Evolutionary conservation across 169 alveolate genomes (phyloP).

Genomic region (Amoebophrya sp.): DNA sequence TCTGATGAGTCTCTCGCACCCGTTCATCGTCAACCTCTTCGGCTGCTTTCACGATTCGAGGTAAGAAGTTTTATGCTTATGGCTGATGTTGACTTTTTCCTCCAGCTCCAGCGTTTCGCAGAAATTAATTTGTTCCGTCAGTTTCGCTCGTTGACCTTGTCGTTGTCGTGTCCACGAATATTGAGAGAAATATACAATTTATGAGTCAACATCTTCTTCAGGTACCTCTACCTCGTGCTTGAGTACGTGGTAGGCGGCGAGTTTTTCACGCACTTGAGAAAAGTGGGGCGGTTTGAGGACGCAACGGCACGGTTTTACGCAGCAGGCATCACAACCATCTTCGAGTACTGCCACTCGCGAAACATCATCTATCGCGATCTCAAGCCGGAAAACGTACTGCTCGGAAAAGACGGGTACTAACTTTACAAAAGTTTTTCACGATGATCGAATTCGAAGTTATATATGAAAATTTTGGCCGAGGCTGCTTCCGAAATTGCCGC

Average conservation of each 20-base stretch:
- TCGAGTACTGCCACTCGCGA: slow-evolving; percentile 82
- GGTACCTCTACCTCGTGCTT: slow-evolving; percentile 33
- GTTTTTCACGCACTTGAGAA: slow-evolving; percentile 59
- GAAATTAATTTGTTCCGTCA: not conserved
- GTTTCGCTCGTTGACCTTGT: slow-evolving; percentile 22
- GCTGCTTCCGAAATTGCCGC: too few relatives aligned
- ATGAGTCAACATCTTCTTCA: too few relatives aligned
- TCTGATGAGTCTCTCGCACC: slow-evolving; percentile 35
- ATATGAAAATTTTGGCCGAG: too few relatives aligned
- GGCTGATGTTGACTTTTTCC: not conserved
- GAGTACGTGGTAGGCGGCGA: slow-evolving; percentile 72
- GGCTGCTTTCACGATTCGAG: not conserved
- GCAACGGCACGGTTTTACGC: slow-evolving; percentile 60
- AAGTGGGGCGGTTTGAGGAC: slow-evolving; percentile 49
- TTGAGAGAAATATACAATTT: too few relatives aligned
- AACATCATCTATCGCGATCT: slow-evolving; percentile 82
- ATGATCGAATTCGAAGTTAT: too few relatives aligned
- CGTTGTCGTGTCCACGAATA: slow-evolving; percentile 29
- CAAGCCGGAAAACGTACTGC: slow-evolving; percentile 89
- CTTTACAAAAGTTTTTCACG: too few relatives aligned
- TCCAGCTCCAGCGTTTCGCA: slow-evolving; percentile 10
- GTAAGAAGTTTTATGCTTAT: not conserved
- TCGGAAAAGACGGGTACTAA: slow-evolving; percentile 90
- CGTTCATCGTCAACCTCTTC: slow-evolving; percentile 27
- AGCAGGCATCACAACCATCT: slow-evolving; percentile 72